Evolutionary conservation across 2,329 filamentous ascomycete genomes (phyloP).

Genomic region (Alternaria sp.): DNA sequence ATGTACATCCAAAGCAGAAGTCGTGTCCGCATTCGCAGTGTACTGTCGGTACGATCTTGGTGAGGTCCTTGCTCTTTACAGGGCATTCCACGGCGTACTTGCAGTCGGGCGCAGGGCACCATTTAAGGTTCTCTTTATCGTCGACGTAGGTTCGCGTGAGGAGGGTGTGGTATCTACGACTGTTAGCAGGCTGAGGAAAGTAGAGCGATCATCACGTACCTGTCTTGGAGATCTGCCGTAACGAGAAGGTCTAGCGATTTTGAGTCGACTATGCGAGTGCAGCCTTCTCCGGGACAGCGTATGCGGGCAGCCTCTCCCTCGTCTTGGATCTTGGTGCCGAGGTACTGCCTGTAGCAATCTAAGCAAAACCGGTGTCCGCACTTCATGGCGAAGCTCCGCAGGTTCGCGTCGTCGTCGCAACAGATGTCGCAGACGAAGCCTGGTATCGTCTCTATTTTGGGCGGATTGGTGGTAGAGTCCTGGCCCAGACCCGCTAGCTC

Average conservation of each 20-base stretch:
- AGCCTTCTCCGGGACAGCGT: conserved; percentile 87
- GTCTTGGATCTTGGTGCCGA: conserved; percentile 90
- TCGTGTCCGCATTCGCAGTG: conserved; percentile 81
- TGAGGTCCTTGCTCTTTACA: conserved; percentile 86
- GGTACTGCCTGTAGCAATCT: conserved; percentile 89
- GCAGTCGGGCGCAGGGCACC: conserved; percentile 98
- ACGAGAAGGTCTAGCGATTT: conserved; percentile 82
- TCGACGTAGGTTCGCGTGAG: conserved; percentile 96
- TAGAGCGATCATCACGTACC: conserved; percentile 48
- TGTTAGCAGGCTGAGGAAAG: conserved; percentile 13
- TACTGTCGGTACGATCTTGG: conserved; percentile 86
- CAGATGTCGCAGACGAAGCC: conserved; percentile 95
- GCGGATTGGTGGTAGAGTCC: conserved; percentile 51
- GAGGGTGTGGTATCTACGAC: conserved; percentile 77
- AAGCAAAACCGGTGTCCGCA: conserved; percentile 94
- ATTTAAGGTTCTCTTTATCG: conserved; percentile 93
- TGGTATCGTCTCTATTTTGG: conserved; percentile 71
- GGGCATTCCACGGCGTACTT: conserved; percentile 88
- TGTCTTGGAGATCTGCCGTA: conserved; percentile 60
- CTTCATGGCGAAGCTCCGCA: conserved; percentile 90
- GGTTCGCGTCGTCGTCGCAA: conserved; percentile 80
- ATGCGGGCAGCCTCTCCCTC: conserved; percentile 96
- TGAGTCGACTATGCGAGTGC: conserved; percentile 88
- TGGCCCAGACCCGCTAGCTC: conserved; percentile 83
- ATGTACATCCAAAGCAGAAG: conserved; percentile 94